Conservation (phyloP, 768 basidiomycete genomes). For the Xerocomus spinulosus region DNA sequence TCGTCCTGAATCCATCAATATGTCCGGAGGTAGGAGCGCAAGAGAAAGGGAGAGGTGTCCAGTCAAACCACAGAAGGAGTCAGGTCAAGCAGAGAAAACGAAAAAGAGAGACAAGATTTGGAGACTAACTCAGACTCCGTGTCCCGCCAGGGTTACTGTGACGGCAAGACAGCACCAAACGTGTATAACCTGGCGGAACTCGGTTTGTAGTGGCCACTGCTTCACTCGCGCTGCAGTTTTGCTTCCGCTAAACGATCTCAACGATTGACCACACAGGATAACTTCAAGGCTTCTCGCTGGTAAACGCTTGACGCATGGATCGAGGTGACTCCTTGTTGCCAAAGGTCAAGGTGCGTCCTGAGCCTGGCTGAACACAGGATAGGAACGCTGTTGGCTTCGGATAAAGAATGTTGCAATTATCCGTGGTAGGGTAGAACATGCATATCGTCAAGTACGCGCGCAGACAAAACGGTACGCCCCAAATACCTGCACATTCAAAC, state of each 20-base stretch:
- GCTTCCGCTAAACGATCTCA: slow-evolving; percentile 12
- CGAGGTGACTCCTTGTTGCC: slow-evolving; percentile 5
- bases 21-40: background rate
- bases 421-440: background rate
- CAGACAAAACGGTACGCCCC: slow-evolving; percentile 1
- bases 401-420: no score
- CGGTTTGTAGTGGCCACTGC: slow-evolving; percentile 12
- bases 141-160: slow-evolving; percentile 25
- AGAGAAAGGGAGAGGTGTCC: background rate
- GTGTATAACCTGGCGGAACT: slow-evolving; percentile 15
- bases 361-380: slow-evolving; percentile 6
- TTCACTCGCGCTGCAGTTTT: slow-evolving; percentile 8
- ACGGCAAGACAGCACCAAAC: slow-evolving; percentile 28
- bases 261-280: background rate
- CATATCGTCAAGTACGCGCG: background rate
- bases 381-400: slow-evolving; percentile 12
- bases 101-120: slow-evolving; percentile 13
- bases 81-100: background rate
- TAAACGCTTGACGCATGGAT: background rate
- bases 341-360: background rate
- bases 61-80: slow-evolving; percentile 4
- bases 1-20: slow-evolving; percentile 12
- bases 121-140: slow-evolving; percentile 16
- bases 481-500: background rate
- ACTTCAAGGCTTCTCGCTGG: background rate